These are phyloP conservation scores for Cyclocybe aegerita DNA, from an alignment of 768 basidiomycete species.

Conservation along the genomic window DNA sequence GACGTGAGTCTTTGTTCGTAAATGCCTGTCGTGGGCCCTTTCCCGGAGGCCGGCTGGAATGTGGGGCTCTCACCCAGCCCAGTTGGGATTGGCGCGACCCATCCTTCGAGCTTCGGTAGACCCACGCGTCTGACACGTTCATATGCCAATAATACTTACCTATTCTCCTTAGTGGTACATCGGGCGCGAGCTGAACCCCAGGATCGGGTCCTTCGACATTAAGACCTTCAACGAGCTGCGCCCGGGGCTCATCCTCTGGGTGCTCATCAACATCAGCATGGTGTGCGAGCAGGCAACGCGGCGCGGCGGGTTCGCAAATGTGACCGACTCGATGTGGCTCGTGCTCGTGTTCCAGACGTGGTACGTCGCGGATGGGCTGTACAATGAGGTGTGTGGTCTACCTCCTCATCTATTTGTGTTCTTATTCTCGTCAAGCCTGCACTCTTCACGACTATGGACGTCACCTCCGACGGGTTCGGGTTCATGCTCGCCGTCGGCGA, in stretches of 20 bases:
- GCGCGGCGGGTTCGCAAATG: slow-evolving; percentile 58
- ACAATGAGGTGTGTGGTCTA: slow-evolving; percentile 71
- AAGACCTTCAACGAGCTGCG: slow-evolving; percentile 83
- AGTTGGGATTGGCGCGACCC: no score
- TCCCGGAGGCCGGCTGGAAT: no score
- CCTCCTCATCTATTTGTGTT: neutral
- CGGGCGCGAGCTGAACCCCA: slow-evolving; percentile 92
- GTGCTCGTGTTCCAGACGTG: slow-evolving; percentile 82
- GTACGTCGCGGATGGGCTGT: slow-evolving; percentile 86
- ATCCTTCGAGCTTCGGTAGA: no score
- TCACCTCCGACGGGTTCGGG: slow-evolving; percentile 96
- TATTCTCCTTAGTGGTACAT: slow-evolving; percentile 71
- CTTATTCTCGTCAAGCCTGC: slow-evolving; percentile 53
- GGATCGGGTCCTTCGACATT: slow-evolving; percentile 66
- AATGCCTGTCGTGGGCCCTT: no score
- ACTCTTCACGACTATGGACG: slow-evolving; percentile 95
- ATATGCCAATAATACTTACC: neutral
- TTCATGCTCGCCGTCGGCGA: slow-evolving; percentile 98
- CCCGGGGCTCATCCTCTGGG: slow-evolving; percentile 91
- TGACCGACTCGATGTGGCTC: slow-evolving; percentile 92
- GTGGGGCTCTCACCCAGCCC: no score
- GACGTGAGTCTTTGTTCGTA: slow-evolving; percentile 60
- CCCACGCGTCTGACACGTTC: no score
- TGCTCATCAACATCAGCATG: slow-evolving; percentile 87
- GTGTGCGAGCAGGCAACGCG: slow-evolving; percentile 87